Base-by-base conservation (phyloP, 306 rosid species). In the Malus sieversii region DNA sequence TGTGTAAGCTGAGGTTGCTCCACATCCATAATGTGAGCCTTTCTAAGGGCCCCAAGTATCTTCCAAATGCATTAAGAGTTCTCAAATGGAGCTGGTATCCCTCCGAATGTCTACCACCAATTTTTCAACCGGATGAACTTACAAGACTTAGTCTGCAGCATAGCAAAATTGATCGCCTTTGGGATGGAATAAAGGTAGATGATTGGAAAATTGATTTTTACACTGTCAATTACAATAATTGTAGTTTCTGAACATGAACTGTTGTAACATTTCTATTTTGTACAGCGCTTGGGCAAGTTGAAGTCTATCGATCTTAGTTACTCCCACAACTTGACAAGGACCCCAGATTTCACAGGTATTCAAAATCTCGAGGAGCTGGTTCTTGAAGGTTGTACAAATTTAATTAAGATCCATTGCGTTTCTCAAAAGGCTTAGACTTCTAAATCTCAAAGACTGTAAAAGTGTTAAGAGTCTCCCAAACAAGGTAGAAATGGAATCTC, bases 21-120 rank as follows among this genome's bases (percentile, higher is more conserved):
- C 4, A 53, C 1, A 3, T 72, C 13, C 4, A 15, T 11, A 16
- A 53, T 30, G 0, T 32, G 2, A 0, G 0, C 5, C 8, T 33
- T 8, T 16, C 45, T 65, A 0, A 0, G 0, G 20, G 44, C 14
- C 70, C 29, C 35, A 20, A 66, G 9, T 44, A 57, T 66, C 58
- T 79, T 66, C 61, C 82, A 3, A n/a, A 13, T 65, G 35, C 51
- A 5, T 45, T 79, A 3, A 42, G 74, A n/a, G 27, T 51, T 20
- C 53, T 79, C 6, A 10, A 66, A 2, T 79, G 82, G 78, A 29
- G 14, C 8, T 4, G 22, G 4, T 79, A 65, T 57, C 74, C 82
- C 3, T 58, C 52, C 5, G 42, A 79, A 35, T 55, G 1, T 18
- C 22, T 73, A 5, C 52, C 70, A 5, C 4, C 32, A 25, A 29